A percentile compares a stretch with the other conserved stretches of the same genome.
phyloP scores from a whole-genome alignment of 2,329 filamentous ascomycete species.

The Xylaria sp. region DNA sequence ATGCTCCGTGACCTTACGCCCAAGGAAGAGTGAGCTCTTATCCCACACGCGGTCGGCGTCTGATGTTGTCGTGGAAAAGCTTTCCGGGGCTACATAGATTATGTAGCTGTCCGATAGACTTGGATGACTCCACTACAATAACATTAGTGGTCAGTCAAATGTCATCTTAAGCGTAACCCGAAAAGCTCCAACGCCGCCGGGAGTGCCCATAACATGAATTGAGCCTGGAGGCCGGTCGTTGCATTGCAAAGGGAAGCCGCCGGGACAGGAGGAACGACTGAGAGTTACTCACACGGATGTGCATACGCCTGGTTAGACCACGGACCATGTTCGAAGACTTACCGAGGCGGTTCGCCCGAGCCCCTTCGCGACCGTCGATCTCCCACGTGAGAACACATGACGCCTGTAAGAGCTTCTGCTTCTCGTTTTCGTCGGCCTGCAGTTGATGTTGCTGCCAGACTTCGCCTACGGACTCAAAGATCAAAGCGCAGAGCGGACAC shows the following conservation, averaged over 20 bases:
- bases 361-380: constrained; percentile 9
- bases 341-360: constrained; percentile 4
- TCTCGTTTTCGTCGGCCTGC: background rate
- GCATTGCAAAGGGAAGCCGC: background rate
- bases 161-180: background rate
- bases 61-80: constrained; percentile 13
- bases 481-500: constrained; percentile 9
- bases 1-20: constrained; percentile 17
- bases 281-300: constrained; percentile 1
- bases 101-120: constrained; percentile 11
- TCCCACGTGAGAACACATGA: constrained; percentile 15
- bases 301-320: constrained; percentile 12
- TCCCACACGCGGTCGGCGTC: constrained; percentile 7
- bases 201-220: background rate
- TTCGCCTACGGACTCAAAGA: constrained; percentile 4
- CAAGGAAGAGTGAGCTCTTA: constrained; percentile 17
- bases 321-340: constrained; percentile 7
- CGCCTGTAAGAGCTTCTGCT: constrained; percentile 5
- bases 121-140: constrained; percentile 6
- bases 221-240: background rate
- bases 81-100: constrained; percentile 9
- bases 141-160: background rate
- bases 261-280: background rate
- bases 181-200: background rate
- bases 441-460: background rate